phyloP scores from a whole-genome alignment of 441 rosid species.

The Populus trichocarpa region DNA sequence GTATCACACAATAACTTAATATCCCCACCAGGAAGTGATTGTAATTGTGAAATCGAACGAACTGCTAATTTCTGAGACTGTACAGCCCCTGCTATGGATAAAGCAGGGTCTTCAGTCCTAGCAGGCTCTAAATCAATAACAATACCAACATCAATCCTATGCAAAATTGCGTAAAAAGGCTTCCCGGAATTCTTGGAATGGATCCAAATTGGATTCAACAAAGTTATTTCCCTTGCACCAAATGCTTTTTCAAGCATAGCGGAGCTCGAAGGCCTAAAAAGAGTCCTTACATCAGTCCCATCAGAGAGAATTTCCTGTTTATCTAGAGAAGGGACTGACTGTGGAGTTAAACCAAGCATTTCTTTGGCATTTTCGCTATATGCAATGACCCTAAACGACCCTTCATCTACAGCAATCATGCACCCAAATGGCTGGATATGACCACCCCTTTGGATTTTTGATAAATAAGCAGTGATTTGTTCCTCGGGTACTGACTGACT shows the following conservation, averaged over 20 bases:
- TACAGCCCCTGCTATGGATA: conserved; percentile 93
- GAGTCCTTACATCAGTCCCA: conserved; percentile 70
- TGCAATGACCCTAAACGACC: conserved; percentile 54
- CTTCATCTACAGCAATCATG: conserved; percentile 75
- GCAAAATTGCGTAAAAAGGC: conserved; percentile 86
- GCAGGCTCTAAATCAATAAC: conserved; percentile 97
- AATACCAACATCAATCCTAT: conserved; percentile 88
- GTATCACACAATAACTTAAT: conserved; percentile 82
- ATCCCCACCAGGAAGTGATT: conserved; percentile 91
- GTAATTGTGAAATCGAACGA: conserved; percentile 79
- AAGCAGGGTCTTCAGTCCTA: conserved; percentile 90
- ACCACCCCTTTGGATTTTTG: conserved; percentile 87
- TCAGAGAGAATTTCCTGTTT: conserved; percentile 52
- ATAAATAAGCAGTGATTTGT: conserved; percentile 77
- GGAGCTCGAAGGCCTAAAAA: conserved; percentile 57
- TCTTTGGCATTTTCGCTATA: conserved; percentile 86
- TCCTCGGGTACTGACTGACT: conserved; percentile 69
- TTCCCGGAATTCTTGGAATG: conserved; percentile 76
- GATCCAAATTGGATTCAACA: conserved; percentile 82
- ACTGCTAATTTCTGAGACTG: conserved; percentile 95
- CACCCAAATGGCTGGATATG: conserved; percentile 89
- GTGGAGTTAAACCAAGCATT: conserved; percentile 70
- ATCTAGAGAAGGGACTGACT: conserved; percentile 81
- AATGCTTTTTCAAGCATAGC: conserved; percentile 73
- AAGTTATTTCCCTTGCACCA: conserved; percentile 77